Conservation (phyloP, 2,329 filamentous ascomycete genomes). For the Xylariaceae sp. region DNA sequence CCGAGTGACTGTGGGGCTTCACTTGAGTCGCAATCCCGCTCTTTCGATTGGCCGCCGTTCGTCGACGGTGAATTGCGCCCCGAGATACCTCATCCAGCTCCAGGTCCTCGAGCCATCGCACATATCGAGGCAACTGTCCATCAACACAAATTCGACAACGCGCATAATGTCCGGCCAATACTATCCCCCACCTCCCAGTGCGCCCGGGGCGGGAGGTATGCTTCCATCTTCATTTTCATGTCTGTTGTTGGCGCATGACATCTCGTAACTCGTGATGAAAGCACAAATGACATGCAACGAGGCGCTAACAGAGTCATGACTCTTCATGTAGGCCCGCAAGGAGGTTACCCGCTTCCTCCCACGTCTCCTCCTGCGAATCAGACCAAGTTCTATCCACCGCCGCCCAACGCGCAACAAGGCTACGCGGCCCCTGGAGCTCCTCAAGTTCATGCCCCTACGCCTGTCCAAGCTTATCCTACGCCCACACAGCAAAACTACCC, state of each 20-base stretch:
- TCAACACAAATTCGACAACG: neutral
- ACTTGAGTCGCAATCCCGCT: neutral
- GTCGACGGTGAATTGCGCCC: neutral
- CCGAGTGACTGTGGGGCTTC: neutral
- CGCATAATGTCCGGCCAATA: conserved; percentile 40
- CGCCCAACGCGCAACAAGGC: conserved; percentile 34
- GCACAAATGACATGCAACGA: neutral
- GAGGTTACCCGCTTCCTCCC: conserved; percentile 43
- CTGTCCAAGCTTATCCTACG: conserved; percentile 28
- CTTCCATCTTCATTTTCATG: neutral
- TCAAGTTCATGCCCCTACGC: conserved; percentile 15
- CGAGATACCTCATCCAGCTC: neutral
- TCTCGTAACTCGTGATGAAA: neutral
- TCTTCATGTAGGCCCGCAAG: conserved; percentile 28
- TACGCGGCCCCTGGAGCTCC: conserved; percentile 29
- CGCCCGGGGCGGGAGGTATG: conserved; percentile 33
- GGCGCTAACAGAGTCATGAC: conserved; percentile 5
- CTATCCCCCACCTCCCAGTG: conserved; percentile 44
- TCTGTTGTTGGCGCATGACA: conserved; percentile 11
- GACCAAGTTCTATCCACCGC: conserved; percentile 42
- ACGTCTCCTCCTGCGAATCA: conserved; percentile 44
- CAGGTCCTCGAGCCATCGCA: neutral
- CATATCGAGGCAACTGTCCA: neutral
- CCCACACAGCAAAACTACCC: conserved; percentile 22
- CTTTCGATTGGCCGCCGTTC: neutral